Evolutionary conservation across 768 basidiomycete genomes (phyloP).

Genomic region (Albatrellus ellisii): DNA sequence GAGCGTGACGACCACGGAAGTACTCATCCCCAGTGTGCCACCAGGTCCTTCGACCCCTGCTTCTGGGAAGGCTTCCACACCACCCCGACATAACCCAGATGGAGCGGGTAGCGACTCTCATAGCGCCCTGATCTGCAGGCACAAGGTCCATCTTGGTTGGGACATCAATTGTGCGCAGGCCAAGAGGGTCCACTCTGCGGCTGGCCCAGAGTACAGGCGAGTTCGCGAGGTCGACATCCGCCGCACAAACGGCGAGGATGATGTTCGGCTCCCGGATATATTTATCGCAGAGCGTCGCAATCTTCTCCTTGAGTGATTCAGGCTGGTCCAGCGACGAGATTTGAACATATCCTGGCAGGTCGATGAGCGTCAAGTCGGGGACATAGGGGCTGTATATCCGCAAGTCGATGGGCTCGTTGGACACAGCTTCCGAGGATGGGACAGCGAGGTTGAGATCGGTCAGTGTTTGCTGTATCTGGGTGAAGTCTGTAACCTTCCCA

Average conservation of each 20-base stretch:
- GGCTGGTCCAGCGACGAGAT: slow-evolving; percentile 93
- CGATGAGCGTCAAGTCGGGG: slow-evolving; percentile 94
- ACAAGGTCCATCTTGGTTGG: slow-evolving; percentile 99
- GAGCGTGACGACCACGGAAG: no score
- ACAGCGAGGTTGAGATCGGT: slow-evolving; percentile 94
- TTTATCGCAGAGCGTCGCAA: slow-evolving; percentile 77
- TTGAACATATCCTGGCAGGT: slow-evolving; percentile 95
- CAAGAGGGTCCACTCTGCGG: slow-evolving; percentile 87
- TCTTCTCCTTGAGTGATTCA: slow-evolving; percentile 87
- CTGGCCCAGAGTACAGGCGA: slow-evolving; percentile 91
- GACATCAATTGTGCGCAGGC: slow-evolving; percentile 91
- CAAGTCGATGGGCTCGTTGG: slow-evolving; percentile 91
- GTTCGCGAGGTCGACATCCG: slow-evolving; percentile 97
- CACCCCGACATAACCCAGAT: slow-evolving; percentile 95
- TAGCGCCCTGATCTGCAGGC: slow-evolving; percentile 69
- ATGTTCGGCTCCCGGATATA: slow-evolving; percentile 99
- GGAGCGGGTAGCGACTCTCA: slow-evolving; percentile 92
- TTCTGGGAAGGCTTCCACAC: slow-evolving; percentile 71
- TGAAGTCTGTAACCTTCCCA: slow-evolving; percentile 83
- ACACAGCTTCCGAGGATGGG: slow-evolving; percentile 80
- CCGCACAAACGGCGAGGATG: slow-evolving; percentile 96
- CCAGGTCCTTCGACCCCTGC: slow-evolving; percentile 34
- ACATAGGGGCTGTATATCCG: slow-evolving; percentile 93
- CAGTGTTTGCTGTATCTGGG: slow-evolving; percentile 83
- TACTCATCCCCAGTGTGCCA: slow-evolving; percentile 55